Base-by-base conservation (phyloP, 768 basidiomycete genomes). In the Mycena floridula region DNA sequence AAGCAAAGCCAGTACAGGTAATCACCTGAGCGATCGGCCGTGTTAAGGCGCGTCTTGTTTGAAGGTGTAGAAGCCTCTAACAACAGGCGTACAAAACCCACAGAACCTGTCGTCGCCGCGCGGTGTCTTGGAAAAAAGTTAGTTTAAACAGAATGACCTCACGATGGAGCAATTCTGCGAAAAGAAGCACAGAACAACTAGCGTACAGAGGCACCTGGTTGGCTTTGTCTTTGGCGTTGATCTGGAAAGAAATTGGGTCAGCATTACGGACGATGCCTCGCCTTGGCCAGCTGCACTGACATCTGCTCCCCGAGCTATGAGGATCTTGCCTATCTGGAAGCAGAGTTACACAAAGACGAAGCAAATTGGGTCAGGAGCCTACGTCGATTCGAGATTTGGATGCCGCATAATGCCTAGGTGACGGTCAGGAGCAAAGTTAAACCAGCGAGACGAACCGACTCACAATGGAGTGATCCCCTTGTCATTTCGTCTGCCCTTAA, bases 21-120 rank as follows among this genome's bases (percentile, higher is more conserved):
- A 62, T 58, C 58, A 86, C 87, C 85, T 38, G 87, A 68, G 42
- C 87, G 79, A 71, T 91, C 90, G 41, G 73, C 77, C 22, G 88
- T 88, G 57, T 98, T 98, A 44, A 98, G 69, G 40, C 91, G 79
- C 35, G 85, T 79, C 59, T 95, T 92, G 42, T 72, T 68, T 46
- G 76, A 70, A 9, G 80, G 81, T 55, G 76, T 78, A n/a, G 89
- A 86, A 4, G 90, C 85, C 49, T 87, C 77, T 42, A 98, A 62
- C n/a, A 99, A 74, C 35, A 99, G 70, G 23, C 75, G 76, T 45
- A 98, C 78, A 61, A 98, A 95, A 6, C 89, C 89, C 8, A 81
- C 80, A 20, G 92, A 91, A 25, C 96, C 96, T 12, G 89, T 97
- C 6, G 96, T 94, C 9, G 94, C 91, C 38, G 96, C 96, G 48